Base-by-base conservation (phyloP, 2,329 filamentous ascomycete genomes). In the Colletotrichum lupini region DNA sequence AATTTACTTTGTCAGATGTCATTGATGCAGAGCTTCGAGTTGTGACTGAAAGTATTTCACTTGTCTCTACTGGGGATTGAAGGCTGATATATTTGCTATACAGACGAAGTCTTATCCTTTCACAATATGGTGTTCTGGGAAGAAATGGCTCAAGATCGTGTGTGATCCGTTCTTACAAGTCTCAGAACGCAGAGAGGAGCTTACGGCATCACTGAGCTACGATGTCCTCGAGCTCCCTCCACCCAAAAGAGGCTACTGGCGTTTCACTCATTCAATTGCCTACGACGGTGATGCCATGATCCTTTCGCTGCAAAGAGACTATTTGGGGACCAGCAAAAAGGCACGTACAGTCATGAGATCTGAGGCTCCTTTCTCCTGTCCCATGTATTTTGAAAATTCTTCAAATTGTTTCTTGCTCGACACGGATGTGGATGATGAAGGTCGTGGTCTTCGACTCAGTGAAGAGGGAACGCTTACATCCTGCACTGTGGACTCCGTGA, bases 231-330 rank as follows among this genome's bases (percentile, higher is more conserved):
- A 59, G 30, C 56, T 59, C 1, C 53, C 53, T 49, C 46, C 16
- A 0, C 46, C 46, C 46, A 49, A 2, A 1, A 49, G 1, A 22
- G 46, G 46, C 46, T 49, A 49, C 19, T 49, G 46, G 46, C 16
- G n/a, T 19, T 22, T 19, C n/a, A 49, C 46, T 1, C 46, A 19
- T 0, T 49, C 0, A 1, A 22, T 49, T 1, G 6, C n/a, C 1
- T 22, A 19, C 46, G 6, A 19, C 9, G 46, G 46, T 4, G 46
- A 49, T n/a, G 0, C 16, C 1, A 22, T 49, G 16, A 14, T 22
- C 6, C 16, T 49, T 11, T 19, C 1, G 2, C 16, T 49, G 5
- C 16, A n/a, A 6, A 19, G 46, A 19, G 46, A 49, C 6, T 49
- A 49, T 49, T 49, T 49, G 16, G 19, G 46, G 9, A 19, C 1